Conservation (phyloP, 352 stramenopile genomes). For the Bremia lactucae region DNA sequence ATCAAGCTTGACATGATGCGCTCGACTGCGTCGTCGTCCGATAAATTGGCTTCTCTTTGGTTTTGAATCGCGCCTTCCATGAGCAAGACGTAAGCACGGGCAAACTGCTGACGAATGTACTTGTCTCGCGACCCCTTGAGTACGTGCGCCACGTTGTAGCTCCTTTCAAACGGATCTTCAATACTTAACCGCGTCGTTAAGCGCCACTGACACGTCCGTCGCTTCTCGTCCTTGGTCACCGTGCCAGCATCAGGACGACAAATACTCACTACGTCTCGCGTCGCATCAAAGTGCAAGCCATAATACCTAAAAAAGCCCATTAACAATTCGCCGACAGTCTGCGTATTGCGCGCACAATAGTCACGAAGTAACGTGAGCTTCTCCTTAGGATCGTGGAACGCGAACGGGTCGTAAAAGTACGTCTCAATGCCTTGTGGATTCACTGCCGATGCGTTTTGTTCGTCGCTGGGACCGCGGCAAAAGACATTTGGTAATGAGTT, state of each 20-base stretch:
- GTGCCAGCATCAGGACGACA: constrained; percentile 40
- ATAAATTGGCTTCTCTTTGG: constrained; percentile 1
- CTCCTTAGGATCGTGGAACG: constrained; percentile 32
- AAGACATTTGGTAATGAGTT: constrained; percentile 40
- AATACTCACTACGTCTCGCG: constrained; percentile 52
- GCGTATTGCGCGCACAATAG: constrained; percentile 37
- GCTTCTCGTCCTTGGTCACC: constrained; percentile 72
- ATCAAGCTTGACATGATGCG: constrained; percentile 29
- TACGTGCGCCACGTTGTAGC: constrained; percentile 96
- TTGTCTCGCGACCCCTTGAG: constrained; percentile 85
- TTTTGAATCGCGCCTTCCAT: constrained; percentile 30
- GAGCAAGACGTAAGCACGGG: constrained; percentile 54
- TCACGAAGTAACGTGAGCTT: constrained; percentile 31
- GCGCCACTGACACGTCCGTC: constrained; percentile 50
- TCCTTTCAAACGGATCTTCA: constrained; percentile 98
- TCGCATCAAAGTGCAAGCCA: constrained; percentile 60
- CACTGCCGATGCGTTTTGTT: constrained; percentile 22
- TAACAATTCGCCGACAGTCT: constrained; percentile 53
- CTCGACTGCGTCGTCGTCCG: constrained; percentile 9
- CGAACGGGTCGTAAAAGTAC: constrained; percentile 79
- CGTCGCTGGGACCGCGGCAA: constrained; percentile 34
- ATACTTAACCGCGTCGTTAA: constrained; percentile 83
- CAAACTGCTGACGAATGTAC: constrained; percentile 79
- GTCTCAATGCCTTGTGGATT: constrained; percentile 59
- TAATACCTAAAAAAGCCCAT: constrained; percentile 73